Evolutionary conservation across 2,329 filamentous ascomycete genomes (phyloP), one percentile per base, ranked within the genome.

Genomic region (Periconia digitata): DNA sequence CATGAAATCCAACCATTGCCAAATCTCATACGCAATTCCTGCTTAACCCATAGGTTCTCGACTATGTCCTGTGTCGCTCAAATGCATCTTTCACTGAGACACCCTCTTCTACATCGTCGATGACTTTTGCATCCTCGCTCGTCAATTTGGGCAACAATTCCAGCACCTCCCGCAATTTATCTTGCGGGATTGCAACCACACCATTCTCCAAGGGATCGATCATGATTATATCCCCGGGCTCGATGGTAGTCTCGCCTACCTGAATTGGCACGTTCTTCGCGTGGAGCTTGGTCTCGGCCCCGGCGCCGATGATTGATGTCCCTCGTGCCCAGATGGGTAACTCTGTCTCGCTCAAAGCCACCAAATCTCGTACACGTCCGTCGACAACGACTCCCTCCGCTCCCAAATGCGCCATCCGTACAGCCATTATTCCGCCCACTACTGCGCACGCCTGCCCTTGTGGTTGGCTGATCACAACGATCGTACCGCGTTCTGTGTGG

Each of bases 351-450:
- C 72, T 75, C 49, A 89, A 67, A 61, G 87, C 83, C 15, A 71
- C 73, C 16, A 90, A 60, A 72, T 91, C 88, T 51, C 87, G 77
- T 6, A 86, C 81, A 34, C 87, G 74, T 1, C 87, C 87, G 56
- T 83, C 79, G 7, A 89, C 84, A n/a, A 90, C 72, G 10, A 86
- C 78, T 2, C 79, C 86, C 55, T 76, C 75, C 16, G 81, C 81
- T 13, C 81, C 80, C 10, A 85, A 75, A 13, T 79, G 66, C 59
- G 84, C 83, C 79, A 90, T 87, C 17, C 87, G 77, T 23, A 81
- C 74, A 5, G 85, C 87, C 80, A 90, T 87, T 55, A 91, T 89
- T 16, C 87, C 87, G n/a, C 88, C 88, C 6, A 89, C 79, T 7
- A 89, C 79, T 6, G 87, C 87, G 69, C 87, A 89, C 43, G 77